These are phyloP conservation scores for Diospyros kaki DNA, from an alignment of 148 eudicot species.

Conservation along the genomic window DNA sequence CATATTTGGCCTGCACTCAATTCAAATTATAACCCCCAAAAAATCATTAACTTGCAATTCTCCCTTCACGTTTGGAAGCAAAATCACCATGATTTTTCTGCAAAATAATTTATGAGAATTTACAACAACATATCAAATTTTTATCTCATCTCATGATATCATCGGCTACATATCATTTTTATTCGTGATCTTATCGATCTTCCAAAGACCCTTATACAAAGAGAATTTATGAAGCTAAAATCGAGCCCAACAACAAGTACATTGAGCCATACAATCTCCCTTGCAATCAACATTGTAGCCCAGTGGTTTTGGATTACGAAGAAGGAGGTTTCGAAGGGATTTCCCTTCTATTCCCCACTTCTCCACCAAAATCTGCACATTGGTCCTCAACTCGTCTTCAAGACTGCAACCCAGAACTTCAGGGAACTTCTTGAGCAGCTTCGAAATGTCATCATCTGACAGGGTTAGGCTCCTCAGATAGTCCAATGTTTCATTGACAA, in stretches of 20 bases:
- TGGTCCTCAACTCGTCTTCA: constrained; percentile 67
- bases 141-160: too few relatives aligned
- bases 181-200: too few relatives aligned
- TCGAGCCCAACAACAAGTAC: constrained; percentile 97
- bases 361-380: constrained; percentile 59
- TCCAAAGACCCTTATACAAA: too few relatives aligned
- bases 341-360: constrained; percentile 88
- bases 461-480: constrained; percentile 74
- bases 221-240: constrained; percentile 37
- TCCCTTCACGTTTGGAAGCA: neutral
- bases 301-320: constrained; percentile 80
- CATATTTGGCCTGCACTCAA: neutral
- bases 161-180: too few relatives aligned
- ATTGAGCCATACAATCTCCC: constrained; percentile 94
- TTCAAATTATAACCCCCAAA: constrained; percentile 7
- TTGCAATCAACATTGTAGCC: constrained; percentile 94
- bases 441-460: constrained; percentile 67
- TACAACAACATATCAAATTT: too few relatives aligned
- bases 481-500: constrained; percentile 45
- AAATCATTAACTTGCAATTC: neutral
- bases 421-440: constrained; percentile 88
- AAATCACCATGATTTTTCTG: neutral
- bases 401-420: constrained; percentile 91
- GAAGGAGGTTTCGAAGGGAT: constrained; percentile 59
- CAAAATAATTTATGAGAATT: neutral